A percentile compares a stretch with the other conserved stretches of the same genome.
phyloP scores from a whole-genome alignment of 805 yeast species.

The Novakomyces olei region DNA sequence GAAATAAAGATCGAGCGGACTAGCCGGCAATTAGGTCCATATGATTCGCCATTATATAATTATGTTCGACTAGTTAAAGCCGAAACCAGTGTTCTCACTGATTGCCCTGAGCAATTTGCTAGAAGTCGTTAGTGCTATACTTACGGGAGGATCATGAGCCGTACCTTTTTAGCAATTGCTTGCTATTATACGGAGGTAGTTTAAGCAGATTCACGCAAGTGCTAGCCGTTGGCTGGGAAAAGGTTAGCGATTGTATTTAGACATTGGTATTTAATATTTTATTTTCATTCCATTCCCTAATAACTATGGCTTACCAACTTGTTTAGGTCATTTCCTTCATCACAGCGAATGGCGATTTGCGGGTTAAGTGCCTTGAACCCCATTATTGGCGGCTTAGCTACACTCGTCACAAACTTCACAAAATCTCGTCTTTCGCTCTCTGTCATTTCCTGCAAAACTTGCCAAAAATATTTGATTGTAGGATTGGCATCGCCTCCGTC shows the following conservation, averaged over 20 bases:
- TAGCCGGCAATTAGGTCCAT: no score
- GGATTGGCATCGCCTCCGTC: slow-evolving; percentile 36
- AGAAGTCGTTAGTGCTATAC: neutral
- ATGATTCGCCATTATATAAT: no score
- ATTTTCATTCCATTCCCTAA: neutral
- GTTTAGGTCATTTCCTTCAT: slow-evolving; percentile 30
- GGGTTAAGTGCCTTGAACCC: slow-evolving; percentile 66
- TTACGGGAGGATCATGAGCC: neutral
- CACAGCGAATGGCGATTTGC: slow-evolving; percentile 52
- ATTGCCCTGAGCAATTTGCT: neutral
- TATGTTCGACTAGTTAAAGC: slow-evolving; percentile 19
- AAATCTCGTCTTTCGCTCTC: slow-evolving; percentile 37
- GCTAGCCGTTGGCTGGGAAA: slow-evolving; percentile 38
- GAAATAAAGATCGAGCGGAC: no score
- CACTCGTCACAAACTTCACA: slow-evolving; percentile 77
- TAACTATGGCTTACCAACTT: slow-evolving; percentile 31
- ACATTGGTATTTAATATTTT: neutral
- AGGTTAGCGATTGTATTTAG: neutral
- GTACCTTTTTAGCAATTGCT: slow-evolving; percentile 33
- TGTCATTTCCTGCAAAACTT: slow-evolving; percentile 44
- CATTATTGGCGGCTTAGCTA: slow-evolving; percentile 70
- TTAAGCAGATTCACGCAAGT: slow-evolving; percentile 80
- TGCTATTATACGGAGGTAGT: slow-evolving; percentile 59
- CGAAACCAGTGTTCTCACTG: slow-evolving; percentile 44
- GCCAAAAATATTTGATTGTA: slow-evolving; percentile 55